Percentiles rank a stretch among this genome's conserved stretches.
Evolutionary conservation across 441 rosid species (phyloP).

Genomic region (Mallotus repandus): DNA sequence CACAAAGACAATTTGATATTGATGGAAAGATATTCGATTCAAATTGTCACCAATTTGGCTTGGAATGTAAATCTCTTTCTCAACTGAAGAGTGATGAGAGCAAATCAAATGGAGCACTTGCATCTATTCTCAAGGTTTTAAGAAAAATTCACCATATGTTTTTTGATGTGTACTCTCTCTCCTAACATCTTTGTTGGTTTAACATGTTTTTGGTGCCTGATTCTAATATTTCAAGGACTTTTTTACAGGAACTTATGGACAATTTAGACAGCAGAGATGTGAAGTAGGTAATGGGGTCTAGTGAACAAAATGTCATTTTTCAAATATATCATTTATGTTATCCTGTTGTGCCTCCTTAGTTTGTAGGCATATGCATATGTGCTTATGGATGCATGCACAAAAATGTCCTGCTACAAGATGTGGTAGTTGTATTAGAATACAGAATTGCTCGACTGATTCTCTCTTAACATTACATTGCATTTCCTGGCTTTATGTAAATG

Average conservation of each 20-base stretch:
- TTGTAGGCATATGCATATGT: background rate
- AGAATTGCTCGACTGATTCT: background rate
- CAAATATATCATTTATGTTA: background rate
- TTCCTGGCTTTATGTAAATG: background rate
- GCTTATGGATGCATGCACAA: too few relatives aligned
- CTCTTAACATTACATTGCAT: background rate
- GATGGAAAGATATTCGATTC: constrained; percentile 90
- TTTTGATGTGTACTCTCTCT: constrained; percentile 49
- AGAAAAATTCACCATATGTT: constrained; percentile 52
- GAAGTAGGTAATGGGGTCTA: constrained; percentile 46
- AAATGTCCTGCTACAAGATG: background rate
- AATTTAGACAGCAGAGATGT: constrained; percentile 60
- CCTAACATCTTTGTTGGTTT: background rate
- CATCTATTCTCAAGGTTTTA: constrained; percentile 63
- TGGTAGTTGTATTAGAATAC: background rate
- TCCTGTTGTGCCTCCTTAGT: background rate
- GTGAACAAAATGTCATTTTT: background rate
- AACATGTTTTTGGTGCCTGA: constrained; percentile 10
- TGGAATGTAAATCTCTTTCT: constrained; percentile 63
- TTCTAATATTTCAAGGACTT: constrained; percentile 11
- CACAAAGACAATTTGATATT: constrained; percentile 79
- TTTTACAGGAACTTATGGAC: constrained; percentile 43
- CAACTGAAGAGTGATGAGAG: constrained; percentile 76
- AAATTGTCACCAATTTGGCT: constrained; percentile 81
- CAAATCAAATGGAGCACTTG: constrained; percentile 74